Evolutionary conservation across 2,329 filamentous ascomycete species (phyloP), one percentile per base, ranked within the genome.

Genomic region (Pseudofabraea citricarpa): DNA sequence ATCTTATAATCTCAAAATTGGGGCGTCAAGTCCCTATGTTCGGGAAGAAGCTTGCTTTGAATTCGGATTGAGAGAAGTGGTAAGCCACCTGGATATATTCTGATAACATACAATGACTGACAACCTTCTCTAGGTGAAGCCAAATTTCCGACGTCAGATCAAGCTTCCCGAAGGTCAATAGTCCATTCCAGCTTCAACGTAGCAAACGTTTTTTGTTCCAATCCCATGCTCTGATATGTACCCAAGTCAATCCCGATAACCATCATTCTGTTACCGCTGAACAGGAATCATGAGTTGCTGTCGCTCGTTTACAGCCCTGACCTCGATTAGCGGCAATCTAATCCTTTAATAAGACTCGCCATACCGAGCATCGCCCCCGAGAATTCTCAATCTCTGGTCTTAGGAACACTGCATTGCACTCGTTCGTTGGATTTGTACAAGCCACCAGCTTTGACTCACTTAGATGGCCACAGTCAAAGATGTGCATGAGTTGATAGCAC

Each of bases 401-500:
- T 20, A 58, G 35, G 43, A 58, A 60, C 2, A 55, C 41, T 13
- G 43, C 47, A 21, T 50, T 46, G 31, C 56, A 58, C 29, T 51
- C 29, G 12, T 22, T 40, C 16, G 44, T 49, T 19, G 48, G 49
- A 5, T 45, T 46, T 8, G 45, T 47, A 43, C 56, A 59, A 24
- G 22, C 38, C 15, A 57, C 37, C 12, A 38, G 36, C 39, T 47
- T 46, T 3, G 51, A 49, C 9, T 38, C 16, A 35, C 41, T 52
- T 8, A 45, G 49, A 43, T 59, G 57, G 10, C 51, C 53, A 23
- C 56, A 59, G 8, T 53, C 48, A 38, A 53, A 58, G 13, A 60
- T 40, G 37, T 48, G 45, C 12, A 52, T 53, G 44, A 58, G 39
- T 52, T 59, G 56, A 45, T 58, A 47, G 36, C 56, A 60, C 56